Evolutionary conservation across 2,329 filamentous ascomycete species (phyloP), one percentile per base, ranked within the genome.

Genomic region (Trichoderma afroharzianum): DNA sequence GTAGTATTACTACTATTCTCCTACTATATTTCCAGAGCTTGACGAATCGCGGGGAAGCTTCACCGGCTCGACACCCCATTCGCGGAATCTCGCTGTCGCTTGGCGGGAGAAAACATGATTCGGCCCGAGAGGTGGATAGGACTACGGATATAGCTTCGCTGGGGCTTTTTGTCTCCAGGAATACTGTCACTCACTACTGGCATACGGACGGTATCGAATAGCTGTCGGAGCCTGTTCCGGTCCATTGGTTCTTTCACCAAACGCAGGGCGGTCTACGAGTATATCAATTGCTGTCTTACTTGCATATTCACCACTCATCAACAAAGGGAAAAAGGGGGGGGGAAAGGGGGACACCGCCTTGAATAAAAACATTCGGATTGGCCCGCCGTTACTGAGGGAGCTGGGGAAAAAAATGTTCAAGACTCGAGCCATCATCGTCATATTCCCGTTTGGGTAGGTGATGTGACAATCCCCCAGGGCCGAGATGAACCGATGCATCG

Each of bases 41-140:
- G 55, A 68, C 62, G 62, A 71, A 71, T 71, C 63, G 70, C 63
- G 70, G 70, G 70, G 70, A 32, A 67, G 28, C 36, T 53, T 32
- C 14, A 12, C 53, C 55, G 70, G 70, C 58, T 68, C 43, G 36
- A 32, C 47, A 68, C 63, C 63, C 70, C 43, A 71, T 71, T 71
- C 70, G 70, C 70, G 70, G 70, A 71, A 71, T 71, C 70, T 68
- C 55, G 30, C 55, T 39, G 63, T 62, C 63, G 63, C 55, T 63
- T 55, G 58, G 53, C 55, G 50, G 15, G 24, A 26, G 9, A 47
- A 59, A 9, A 36, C 32, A 39, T 39, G 21, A 70, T 71, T 71
- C 70, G 70, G 70, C 30, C 70, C 70, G 70, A 71, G 63, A 55
- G 39, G 62, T 58, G 66, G 66, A 61, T 68, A 61, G n/a, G 11